Conservation (phyloP, 2,329 filamentous ascomycete genomes). For the Aspergillus caelatus region DNA sequence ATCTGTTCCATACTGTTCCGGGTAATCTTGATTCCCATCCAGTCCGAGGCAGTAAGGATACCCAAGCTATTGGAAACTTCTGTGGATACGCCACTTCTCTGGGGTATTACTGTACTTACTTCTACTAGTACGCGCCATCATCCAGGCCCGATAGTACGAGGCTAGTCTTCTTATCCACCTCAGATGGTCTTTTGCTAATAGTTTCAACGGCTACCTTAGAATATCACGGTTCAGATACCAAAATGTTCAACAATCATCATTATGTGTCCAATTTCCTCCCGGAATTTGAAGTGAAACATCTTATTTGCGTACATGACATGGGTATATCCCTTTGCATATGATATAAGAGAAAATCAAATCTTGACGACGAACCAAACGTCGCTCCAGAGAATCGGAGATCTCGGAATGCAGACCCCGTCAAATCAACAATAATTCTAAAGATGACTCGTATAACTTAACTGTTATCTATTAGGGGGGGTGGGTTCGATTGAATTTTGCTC, state of each 20-base stretch:
- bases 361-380: conserved; percentile 1
- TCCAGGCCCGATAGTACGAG: not conserved
- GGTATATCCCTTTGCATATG: not conserved
- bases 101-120: not conserved
- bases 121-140: not conserved
- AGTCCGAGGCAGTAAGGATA: conserved; percentile 2
- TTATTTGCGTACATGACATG: not conserved
- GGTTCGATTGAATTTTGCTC: not conserved
- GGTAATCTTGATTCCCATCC: conserved; percentile 2
- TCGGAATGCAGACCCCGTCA: conserved; percentile 9
- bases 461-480: too few species aligned
- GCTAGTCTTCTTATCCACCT: not conserved
- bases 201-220: not conserved
- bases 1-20: conserved; percentile 1
- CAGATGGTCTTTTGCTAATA: not conserved
- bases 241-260: not conserved
- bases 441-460: not conserved
- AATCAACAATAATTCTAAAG: not conserved
- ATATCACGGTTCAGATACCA: not conserved
- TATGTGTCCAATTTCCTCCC: not conserved
- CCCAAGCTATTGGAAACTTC: conserved; percentile 4
- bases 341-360: not conserved
- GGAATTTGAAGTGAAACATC: not conserved
- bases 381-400: conserved; percentile 6
- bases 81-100: conserved; percentile 1